Conservation (phyloP, 179 eudicot species). For the Silene coronaria region DNA sequence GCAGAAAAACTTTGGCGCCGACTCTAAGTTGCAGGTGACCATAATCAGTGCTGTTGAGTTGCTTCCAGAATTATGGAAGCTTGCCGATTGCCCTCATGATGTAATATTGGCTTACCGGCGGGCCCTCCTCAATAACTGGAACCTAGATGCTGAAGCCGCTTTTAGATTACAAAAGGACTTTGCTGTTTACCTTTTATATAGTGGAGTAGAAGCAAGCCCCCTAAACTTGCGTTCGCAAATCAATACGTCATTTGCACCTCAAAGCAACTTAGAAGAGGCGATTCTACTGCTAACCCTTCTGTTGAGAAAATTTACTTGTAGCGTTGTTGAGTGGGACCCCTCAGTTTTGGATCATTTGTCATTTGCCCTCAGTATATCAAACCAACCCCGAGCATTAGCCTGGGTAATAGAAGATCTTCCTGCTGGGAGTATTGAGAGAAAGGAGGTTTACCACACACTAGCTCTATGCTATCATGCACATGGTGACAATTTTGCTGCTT, state of each 20-base stretch:
- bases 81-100: conserved; percentile 64
- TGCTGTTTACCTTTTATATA: conserved; percentile 74
- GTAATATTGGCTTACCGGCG: conserved; percentile 65
- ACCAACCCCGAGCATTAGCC: conserved; percentile 53
- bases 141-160: conserved; percentile 54
- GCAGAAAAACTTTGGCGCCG: conserved; percentile 74
- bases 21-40: conserved; percentile 86
- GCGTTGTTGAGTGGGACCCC: conserved; percentile 78
- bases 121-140: conserved; percentile 74
- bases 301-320: conserved; percentile 43
- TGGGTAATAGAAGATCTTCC: conserved; percentile 67
- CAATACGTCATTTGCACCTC: conserved; percentile 65
- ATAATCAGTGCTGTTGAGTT: conserved; percentile 62
- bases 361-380: conserved; percentile 66
- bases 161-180: conserved; percentile 77
- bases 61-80: conserved; percentile 90
- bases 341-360: conserved; percentile 77
- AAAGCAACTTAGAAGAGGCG: conserved; percentile 76
- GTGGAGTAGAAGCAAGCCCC: conserved; percentile 61
- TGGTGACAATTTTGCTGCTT: conserved; percentile 50
- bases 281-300: conserved; percentile 67
- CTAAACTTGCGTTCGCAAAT: conserved; percentile 56
- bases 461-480: conserved; percentile 72
- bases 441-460: conserved; percentile 55
- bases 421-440: conserved; percentile 54